A percentile compares a stretch with the other conserved stretches of the same genome.
phyloP scores from a whole-genome alignment of 345 rosid species.

The Alliaria petiolata region DNA sequence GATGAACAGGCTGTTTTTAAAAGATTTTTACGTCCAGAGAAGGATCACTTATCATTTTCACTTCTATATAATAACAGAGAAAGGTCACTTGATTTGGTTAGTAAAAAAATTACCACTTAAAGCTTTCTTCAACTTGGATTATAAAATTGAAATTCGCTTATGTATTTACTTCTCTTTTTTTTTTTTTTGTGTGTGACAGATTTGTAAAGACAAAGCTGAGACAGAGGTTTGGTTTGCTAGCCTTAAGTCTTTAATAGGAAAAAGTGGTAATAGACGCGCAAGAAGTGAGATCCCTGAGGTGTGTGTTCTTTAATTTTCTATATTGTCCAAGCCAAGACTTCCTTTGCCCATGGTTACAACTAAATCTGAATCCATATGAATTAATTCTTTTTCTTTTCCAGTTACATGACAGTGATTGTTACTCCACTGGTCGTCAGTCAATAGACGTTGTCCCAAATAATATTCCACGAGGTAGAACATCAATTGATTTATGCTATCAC shows the following conservation, averaged over 20 bases:
- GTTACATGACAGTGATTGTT: conserved; percentile 50
- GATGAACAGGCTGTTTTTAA: conserved; percentile 72
- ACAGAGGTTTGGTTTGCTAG: conserved; percentile 87
- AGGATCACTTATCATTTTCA: conserved; percentile 90
- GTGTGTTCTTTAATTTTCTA: conserved; percentile 34
- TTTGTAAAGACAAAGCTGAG: conserved; percentile 95
- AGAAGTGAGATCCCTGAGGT: conserved; percentile 75
- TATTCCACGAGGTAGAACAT: conserved; percentile 50
- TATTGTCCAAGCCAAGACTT: background rate
- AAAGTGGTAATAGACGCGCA: conserved; percentile 46
- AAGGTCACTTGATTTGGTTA: conserved; percentile 96
- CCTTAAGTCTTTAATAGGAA: conserved; percentile 61
- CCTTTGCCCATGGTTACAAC: background rate
- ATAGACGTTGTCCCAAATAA: conserved; percentile 47
- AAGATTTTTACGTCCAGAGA: conserved; percentile 91
- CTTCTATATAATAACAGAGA: conserved; percentile 85
- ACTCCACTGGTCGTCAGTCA: conserved; percentile 44
- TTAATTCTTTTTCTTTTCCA: conserved; percentile 19
- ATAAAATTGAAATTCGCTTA: background rate
- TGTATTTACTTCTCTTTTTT: background rate
- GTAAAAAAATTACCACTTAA: conserved; percentile 18
- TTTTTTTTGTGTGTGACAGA: conserved; percentile 40
- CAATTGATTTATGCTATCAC: conserved; percentile 51
- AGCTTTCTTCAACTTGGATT: background rate
- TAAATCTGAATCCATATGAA: background rate